Evolutionary conservation across 257 asterid species (phyloP).

Genomic region (Salvia splendens): DNA sequence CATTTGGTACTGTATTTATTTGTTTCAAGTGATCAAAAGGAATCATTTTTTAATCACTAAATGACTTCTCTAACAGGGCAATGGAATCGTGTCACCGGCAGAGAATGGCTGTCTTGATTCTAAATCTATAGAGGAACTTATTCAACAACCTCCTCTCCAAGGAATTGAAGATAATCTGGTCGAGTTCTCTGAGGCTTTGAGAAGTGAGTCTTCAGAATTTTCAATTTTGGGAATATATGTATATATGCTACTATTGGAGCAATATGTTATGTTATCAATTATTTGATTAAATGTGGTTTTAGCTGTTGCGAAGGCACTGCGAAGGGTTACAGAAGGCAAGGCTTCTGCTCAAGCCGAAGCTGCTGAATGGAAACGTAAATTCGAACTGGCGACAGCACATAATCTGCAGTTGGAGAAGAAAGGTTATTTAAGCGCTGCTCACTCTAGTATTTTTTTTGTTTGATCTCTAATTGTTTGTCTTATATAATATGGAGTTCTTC

Average conservation of each 20-base stretch:
- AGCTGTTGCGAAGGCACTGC: constrained; percentile 84
- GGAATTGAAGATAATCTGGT: constrained; percentile 81
- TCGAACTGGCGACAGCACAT: constrained; percentile 72
- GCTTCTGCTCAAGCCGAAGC: constrained; percentile 96
- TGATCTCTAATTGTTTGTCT: constrained; percentile 6
- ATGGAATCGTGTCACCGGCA: constrained; percentile 40
- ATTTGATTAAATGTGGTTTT: constrained; percentile 29
- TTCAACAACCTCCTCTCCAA: constrained; percentile 64
- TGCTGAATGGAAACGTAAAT: constrained; percentile 91
- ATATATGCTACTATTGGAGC: not conserved
- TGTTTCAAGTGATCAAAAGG: not conserved
- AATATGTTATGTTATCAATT: constrained; percentile 13
- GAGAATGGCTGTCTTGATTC: constrained; percentile 57
- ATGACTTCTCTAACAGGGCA: constrained; percentile 43
- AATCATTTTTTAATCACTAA: constrained; percentile 6
- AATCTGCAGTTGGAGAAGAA: constrained; percentile 61
- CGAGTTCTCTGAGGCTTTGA: constrained; percentile 87
- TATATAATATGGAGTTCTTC: constrained; percentile 8
- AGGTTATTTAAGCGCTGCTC: constrained; percentile 41
- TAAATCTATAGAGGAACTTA: constrained; percentile 57
- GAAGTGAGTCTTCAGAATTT: constrained; percentile 50
- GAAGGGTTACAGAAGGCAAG: constrained; percentile 78
- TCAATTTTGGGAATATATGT: not conserved
- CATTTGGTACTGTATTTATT: not conserved
- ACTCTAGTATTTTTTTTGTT: constrained; percentile 1